Percentiles rank a stretch among this genome's conserved stretches.
These are phyloP conservation scores for Fusarium tricinctum DNA, from an alignment of 2,329 filamentous ascomycete genomes.

Conservation along the genomic window DNA sequence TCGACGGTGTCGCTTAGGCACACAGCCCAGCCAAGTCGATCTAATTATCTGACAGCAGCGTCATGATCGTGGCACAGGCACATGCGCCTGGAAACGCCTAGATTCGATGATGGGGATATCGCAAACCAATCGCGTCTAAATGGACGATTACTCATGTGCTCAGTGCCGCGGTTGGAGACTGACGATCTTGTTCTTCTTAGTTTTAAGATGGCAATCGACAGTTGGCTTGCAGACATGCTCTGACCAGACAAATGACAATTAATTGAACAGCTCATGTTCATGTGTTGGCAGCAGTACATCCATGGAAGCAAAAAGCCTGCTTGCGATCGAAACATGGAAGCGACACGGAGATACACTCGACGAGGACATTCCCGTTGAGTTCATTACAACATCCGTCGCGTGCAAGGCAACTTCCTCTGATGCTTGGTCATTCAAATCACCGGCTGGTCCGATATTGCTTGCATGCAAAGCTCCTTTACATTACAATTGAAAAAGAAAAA, in stretches of 20 bases:
- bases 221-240: conserved; percentile 17
- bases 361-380: conserved; percentile 20
- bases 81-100: conserved; percentile 24
- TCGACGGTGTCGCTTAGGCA: conserved; percentile 28
- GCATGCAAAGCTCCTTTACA: background rate
- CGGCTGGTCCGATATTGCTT: background rate
- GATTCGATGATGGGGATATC: conserved; percentile 19
- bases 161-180: conserved; percentile 7
- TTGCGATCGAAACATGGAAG: conserved; percentile 31
- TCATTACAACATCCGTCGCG: conserved; percentile 8
- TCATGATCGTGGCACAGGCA: conserved; percentile 47
- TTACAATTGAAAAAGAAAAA: background rate
- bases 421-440: conserved; percentile 12
- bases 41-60: conserved; percentile 15
- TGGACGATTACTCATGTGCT: conserved; percentile 19
- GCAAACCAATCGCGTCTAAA: conserved; percentile 27
- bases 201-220: conserved; percentile 17
- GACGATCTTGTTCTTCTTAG: conserved; percentile 24
- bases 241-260: background rate
- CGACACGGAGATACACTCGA: conserved; percentile 24
- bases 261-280: conserved; percentile 23
- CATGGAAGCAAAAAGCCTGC: conserved; percentile 10
- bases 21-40: conserved; percentile 5
- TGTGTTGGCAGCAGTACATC: conserved; percentile 14
- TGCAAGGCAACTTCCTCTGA: conserved; percentile 9